A percentile compares a stretch with the other conserved stretches of the same genome.
phyloP scores from a whole-genome alignment of 805 yeast species.

The Priceomyces melissophilus region DNA sequence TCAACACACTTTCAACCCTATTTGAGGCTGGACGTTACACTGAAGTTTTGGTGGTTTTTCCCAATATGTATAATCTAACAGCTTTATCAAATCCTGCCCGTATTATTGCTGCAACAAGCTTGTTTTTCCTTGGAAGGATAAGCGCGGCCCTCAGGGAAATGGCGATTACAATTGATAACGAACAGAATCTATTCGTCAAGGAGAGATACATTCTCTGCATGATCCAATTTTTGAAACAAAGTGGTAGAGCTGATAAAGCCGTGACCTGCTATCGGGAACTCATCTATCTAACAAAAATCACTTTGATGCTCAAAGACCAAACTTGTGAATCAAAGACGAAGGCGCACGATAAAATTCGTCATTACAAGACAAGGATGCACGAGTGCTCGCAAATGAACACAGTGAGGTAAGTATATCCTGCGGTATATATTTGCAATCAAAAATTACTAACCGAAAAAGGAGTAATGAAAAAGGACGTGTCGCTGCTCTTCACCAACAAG shows the following conservation, averaged over 20 bases:
- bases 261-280: constrained; percentile 11
- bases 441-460: too few relatives aligned
- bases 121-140: constrained; percentile 21
- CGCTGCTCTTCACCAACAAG: constrained; percentile 19
- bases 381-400: too few relatives aligned
- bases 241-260: constrained; percentile 11
- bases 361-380: too few relatives aligned
- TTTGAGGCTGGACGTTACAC: constrained; percentile 13
- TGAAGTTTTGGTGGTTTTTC: constrained; percentile 14
- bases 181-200: constrained; percentile 11
- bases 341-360: too few relatives aligned
- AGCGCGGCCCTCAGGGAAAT: constrained; percentile 22
- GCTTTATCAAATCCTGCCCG: constrained; percentile 10
- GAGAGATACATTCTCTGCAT: constrained; percentile 14
- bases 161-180: constrained; percentile 23
- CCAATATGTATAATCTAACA: constrained; percentile 6
- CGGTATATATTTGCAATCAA: too few relatives aligned
- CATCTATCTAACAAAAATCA: constrained; percentile 8
- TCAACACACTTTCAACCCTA: constrained; percentile 4
- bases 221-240: constrained; percentile 12
- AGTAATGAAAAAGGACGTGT: too few relatives aligned
- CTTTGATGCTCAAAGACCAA: constrained; percentile 4
- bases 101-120: constrained; percentile 14
- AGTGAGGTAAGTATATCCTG: too few relatives aligned
- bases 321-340: too few relatives aligned